Evolutionary conservation across 2,329 filamentous ascomycete species (phyloP).

Genomic region (Alternaria panax): DNA sequence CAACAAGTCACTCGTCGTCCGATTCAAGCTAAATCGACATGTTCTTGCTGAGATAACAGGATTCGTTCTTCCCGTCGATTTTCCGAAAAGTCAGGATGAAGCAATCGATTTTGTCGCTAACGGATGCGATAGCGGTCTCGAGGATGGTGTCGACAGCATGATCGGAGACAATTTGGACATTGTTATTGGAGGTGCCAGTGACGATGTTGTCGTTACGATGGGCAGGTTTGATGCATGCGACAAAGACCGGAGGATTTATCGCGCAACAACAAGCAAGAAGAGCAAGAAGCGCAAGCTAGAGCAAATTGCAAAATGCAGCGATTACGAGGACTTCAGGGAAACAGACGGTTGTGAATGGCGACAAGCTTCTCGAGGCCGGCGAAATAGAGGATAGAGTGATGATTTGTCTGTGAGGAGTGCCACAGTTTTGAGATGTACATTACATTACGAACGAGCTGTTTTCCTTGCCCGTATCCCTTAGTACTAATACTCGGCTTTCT

Average conservation of each 20-base stretch:
- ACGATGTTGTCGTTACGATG: background rate
- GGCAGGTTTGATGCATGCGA: too few species aligned
- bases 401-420: background rate
- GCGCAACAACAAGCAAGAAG: background rate
- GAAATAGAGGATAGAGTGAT: background rate
- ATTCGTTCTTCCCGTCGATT: background rate
- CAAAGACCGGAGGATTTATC: background rate
- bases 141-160: background rate
- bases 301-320: background rate
- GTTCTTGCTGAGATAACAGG: background rate
- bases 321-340: background rate
- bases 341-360: background rate
- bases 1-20: background rate
- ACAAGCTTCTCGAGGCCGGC: background rate
- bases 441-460: background rate
- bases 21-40: background rate
- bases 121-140: background rate
- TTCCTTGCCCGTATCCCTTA: background rate
- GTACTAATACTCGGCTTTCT: background rate
- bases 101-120: background rate
- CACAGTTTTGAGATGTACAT: background rate
- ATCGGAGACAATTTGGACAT: background rate
- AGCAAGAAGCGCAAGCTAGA: background rate
- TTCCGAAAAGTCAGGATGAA: background rate
- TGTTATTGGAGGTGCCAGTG: background rate